Evolutionary conservation across 108 stramenopile species (phyloP), one percentile per base, ranked within the genome.

Genomic region (Stephanodiscus triporus): DNA sequence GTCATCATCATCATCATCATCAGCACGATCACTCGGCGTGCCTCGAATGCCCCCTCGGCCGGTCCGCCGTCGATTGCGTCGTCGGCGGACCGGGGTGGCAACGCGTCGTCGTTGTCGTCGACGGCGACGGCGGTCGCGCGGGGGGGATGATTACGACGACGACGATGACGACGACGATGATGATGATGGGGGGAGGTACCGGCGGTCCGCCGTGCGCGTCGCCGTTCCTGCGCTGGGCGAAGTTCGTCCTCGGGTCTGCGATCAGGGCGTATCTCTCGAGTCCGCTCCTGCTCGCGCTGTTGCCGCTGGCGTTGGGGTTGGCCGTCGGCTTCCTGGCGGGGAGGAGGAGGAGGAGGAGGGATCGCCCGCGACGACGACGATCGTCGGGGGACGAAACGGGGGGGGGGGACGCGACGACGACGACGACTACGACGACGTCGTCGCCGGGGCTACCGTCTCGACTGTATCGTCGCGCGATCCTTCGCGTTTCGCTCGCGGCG

Each of bases 271-370:
- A 89, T 57, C 67, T 85, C 22, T 86, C 87, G 40, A 77, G 70
- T 27, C 86, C 87, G 5, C 2, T 88, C 0, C 45, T 86, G 34
- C 77, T 89, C 70, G 79, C 74, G 8, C 61, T 88, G 14, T 40
- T 79, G 22, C 91, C 91, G 24, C 62, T 91, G 42, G 16, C 79
- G 7, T 26, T 89, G 19, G 91, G 91, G 36, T 47, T 85, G 1
- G 30, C 37, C 0, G 30, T 91, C 24, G 91, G 91, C 36, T 87
- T 77, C 66, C 71, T 47, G 36, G 51, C 89, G 36, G 88, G 87
- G 13, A 81, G 45, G 45, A 51, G 40, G 11, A 9, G 43, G 43
- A 14, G 43, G 43, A 16, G 43, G 13, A 45, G 43, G 43, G 14
- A 24, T 53, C 54, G 68, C 56, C 30, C 27, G 8, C 1, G 56